Percentiles rank a stretch among this genome's conserved stretches.
Conservation (phyloP, 164 flowering plant genomes). For the Tetrastigma voinierianum region DNA sequence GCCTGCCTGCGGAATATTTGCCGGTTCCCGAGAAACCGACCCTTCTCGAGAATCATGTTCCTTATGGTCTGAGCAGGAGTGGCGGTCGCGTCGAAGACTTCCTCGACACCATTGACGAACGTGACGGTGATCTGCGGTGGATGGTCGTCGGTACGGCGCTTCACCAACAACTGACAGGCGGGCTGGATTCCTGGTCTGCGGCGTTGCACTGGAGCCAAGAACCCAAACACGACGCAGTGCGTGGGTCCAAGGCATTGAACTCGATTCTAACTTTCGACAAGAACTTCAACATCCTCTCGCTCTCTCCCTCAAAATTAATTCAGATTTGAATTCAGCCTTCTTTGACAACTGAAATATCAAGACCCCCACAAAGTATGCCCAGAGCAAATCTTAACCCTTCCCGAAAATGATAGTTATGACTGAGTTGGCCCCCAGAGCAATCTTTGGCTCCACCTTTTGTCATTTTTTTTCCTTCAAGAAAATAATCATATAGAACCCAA, state of each 20-base stretch:
- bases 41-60: conserved; percentile 72
- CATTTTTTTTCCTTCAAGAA: too few species aligned
- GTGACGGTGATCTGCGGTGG: conserved; percentile 89
- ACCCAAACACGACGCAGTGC: conserved; percentile 84
- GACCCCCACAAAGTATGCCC: too few species aligned
- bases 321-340: too few species aligned
- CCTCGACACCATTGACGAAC: conserved; percentile 83
- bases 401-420: too few species aligned
- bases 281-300: conserved; percentile 87
- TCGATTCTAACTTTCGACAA: conserved; percentile 82
- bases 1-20: conserved; percentile 87
- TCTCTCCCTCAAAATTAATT: background rate
- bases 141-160: conserved; percentile 84
- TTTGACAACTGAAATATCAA: too few species aligned
- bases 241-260: conserved; percentile 83
- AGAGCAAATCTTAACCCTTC: too few species aligned
- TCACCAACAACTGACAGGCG: conserved; percentile 66
- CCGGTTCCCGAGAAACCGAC: conserved; percentile 77
- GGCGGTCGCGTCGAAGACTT: conserved; percentile 71
- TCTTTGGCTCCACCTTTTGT: too few species aligned
- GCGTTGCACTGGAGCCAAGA: conserved; percentile 92
- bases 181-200: conserved; percentile 95
- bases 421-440: too few species aligned
- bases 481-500: too few species aligned
- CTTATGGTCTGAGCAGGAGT: conserved; percentile 73